These are phyloP conservation scores for Kurtzmaniella fragi DNA, from an alignment of 805 yeast genomes.

Conservation along the genomic window DNA sequence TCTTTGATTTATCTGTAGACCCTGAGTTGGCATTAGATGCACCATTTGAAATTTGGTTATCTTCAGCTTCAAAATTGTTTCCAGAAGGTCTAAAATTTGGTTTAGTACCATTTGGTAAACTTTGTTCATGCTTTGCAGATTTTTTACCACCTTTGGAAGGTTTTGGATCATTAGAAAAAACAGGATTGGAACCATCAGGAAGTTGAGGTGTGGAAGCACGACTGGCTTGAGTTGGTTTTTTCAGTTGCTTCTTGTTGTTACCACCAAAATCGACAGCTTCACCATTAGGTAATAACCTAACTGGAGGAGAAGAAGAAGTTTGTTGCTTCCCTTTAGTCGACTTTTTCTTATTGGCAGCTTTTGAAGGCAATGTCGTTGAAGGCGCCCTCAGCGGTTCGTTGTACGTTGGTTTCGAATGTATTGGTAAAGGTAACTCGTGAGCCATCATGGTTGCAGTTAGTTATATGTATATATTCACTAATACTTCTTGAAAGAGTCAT, in stretches of 20 bases:
- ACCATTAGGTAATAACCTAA: slow-evolving; percentile 24
- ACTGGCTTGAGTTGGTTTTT: slow-evolving; percentile 2
- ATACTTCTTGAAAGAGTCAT: slow-evolving; percentile 1
- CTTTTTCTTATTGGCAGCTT: slow-evolving; percentile 4
- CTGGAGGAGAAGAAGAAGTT: slow-evolving; percentile 5
- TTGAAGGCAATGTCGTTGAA: neutral
- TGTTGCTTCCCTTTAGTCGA: slow-evolving; percentile 3
- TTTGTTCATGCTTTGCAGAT: slow-evolving; percentile 6
- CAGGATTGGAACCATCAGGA: slow-evolving; percentile 5
- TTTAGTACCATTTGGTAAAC: slow-evolving; percentile 25
- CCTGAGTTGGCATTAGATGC: slow-evolving; percentile 13
- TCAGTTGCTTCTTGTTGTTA: slow-evolving; percentile 6
- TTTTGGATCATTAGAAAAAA: neutral
- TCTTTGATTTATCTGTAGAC: slow-evolving; percentile 8
- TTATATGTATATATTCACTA: slow-evolving; percentile 2
- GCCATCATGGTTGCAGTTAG: slow-evolving; percentile 21
- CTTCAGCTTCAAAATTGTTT: slow-evolving; percentile 5
- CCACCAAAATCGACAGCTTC: slow-evolving; percentile 26
- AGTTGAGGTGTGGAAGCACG: slow-evolving; percentile 1
- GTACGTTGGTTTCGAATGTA: slow-evolving; percentile 8
- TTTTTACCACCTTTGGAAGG: slow-evolving; percentile 5
- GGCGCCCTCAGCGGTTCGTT: neutral
- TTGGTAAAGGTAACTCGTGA: slow-evolving; percentile 27
- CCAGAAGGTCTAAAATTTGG: slow-evolving; percentile 13
- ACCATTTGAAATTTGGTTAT: slow-evolving; percentile 5